Conservation (phyloP, 306 rosid species). For the Prosopis cineraria region DNA sequence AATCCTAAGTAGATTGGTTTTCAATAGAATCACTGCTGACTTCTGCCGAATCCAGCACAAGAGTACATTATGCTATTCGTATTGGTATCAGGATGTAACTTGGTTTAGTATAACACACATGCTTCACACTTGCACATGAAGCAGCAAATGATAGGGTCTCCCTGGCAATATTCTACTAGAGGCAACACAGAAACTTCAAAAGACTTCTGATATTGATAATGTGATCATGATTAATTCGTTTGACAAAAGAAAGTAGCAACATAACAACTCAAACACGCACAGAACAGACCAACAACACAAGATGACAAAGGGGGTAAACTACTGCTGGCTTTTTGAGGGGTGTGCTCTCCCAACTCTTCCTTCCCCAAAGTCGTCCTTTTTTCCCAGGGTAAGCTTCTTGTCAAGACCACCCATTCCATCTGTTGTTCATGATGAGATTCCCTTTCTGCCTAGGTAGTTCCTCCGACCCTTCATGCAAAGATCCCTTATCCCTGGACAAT, state of each 20-base stretch:
- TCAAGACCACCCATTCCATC: not conserved
- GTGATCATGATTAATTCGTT: not conserved
- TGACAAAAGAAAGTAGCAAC: not conserved
- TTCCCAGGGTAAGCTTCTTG: not conserved
- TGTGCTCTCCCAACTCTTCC: not conserved
- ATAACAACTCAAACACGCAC: no score
- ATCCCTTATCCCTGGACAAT: not conserved
- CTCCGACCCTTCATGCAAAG: not conserved
- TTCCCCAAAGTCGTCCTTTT: not conserved
- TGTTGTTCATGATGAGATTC: not conserved
- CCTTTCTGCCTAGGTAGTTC: not conserved
- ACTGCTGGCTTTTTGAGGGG: not conserved
- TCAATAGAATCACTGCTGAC: not conserved
- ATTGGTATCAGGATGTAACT: not conserved
- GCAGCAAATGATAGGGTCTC: not conserved
- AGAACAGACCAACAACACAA: not conserved
- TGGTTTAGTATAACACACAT: not conserved
- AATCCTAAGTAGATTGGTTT: not conserved
- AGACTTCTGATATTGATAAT: not conserved
- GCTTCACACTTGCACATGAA: not conserved
- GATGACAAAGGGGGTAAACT: not conserved
- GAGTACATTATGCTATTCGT: not conserved
- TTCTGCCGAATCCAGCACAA: not conserved
- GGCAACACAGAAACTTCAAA: not conserved
- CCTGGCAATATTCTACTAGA: not conserved